phyloP scores from a whole-genome alignment of 164 flowering plant species.

The Vitis rupestris region DNA sequence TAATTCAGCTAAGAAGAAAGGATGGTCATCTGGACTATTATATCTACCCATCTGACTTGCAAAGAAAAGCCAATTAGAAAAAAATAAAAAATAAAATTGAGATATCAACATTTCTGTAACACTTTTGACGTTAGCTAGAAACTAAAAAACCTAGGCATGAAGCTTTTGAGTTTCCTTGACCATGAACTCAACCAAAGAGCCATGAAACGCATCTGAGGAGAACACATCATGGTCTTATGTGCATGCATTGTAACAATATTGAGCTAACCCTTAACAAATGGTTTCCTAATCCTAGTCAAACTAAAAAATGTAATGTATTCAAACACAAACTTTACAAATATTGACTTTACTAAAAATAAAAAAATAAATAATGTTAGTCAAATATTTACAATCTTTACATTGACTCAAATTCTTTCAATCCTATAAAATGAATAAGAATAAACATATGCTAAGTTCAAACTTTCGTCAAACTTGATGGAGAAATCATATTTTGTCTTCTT shows the following conservation, averaged over 20 bases:
- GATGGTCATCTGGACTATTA: slow-evolving; percentile 67
- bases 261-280: slow-evolving; percentile 19
- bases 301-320: too few relatives aligned
- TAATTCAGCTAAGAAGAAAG: slow-evolving; percentile 56
- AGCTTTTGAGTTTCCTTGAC: slow-evolving; percentile 63
- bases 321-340: too few relatives aligned
- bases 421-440: too few relatives aligned
- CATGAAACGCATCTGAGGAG: slow-evolving; percentile 41
- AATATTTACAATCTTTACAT: too few relatives aligned
- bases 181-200: slow-evolving; percentile 61
- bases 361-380: too few relatives aligned
- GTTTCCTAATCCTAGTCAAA: too few relatives aligned
- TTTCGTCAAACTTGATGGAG: too few relatives aligned
- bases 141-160: slow-evolving; percentile 46
- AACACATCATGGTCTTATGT: slow-evolving; percentile 50
- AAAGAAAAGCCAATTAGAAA: slow-evolving; percentile 6
- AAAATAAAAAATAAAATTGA: not conserved
- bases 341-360: too few relatives aligned
- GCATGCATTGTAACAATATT: slow-evolving; percentile 49
- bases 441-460: too few relatives aligned
- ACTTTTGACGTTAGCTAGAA: not conserved
- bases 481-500: too few relatives aligned
- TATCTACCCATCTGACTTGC: slow-evolving; percentile 57
- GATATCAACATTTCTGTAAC: not conserved
- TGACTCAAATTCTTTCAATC: too few relatives aligned